Base-by-base conservation (phyloP, 352 stramenopile genomes). In the Phytophthora meadii region DNA sequence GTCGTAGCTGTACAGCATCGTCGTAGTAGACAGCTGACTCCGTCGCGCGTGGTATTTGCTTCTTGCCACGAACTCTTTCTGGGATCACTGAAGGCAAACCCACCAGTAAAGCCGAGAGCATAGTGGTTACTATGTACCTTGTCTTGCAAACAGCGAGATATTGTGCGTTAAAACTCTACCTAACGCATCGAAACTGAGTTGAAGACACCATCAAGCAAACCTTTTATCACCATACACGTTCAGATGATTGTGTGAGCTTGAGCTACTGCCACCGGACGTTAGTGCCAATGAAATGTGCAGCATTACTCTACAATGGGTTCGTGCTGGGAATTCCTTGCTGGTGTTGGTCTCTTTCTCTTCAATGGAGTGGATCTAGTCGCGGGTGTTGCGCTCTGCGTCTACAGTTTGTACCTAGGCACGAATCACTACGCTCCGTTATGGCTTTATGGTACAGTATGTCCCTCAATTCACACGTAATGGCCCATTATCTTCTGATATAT, bases 281-380 rank as follows among this genome's bases (percentile, higher is more conserved):
- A 37, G 47, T 60, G n/a, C n/a, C n/a, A n/a, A n/a, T n/a, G n/a
- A n/a, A n/a, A n/a, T n/a, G 32, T 32, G 8, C 10, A 22, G 9
- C 27, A 49, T 14, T 27, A 30, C 12, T 19, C n/a, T n/a, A n/a
- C 28, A 41, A 65, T 79, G 70, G 54, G 56, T 54, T 76, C 59
- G 50, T 73, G 70, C 46, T 63, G 64, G 15, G 82, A 93, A 63
- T 70, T 73, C 54, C 86, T 82, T 55, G 74, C 76, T 19, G 70
- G 79, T 52, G 61, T 60, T 36, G 79, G 81, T 59, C 82, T 94
- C 51, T 90, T 92, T 55, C 40, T 92, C 59, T 94, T 90, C 70
- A 92, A 94, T 68, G 80, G 72, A 47, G 77, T 94, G 42, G 85
- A 94, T 67, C 53, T 94, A 28, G 19, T 89, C 37, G 87, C 81